phyloP scores from a whole-genome alignment of 306 rosid genomes.

The Bauhinia variegata region DNA sequence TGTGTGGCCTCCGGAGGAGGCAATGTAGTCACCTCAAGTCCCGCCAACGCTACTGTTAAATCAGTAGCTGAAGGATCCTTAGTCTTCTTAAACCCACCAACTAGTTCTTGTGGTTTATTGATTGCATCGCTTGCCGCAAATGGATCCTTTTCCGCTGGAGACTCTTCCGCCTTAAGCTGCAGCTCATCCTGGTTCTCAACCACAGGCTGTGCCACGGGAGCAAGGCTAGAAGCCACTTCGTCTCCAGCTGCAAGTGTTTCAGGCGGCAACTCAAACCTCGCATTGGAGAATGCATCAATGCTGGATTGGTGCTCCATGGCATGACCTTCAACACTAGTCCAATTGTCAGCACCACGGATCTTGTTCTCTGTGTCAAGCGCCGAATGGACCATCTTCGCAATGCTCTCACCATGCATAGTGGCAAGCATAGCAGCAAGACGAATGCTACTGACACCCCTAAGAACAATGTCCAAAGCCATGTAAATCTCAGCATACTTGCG shows the following conservation, averaged over 20 bases:
- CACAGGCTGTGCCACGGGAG: slow-evolving; percentile 50
- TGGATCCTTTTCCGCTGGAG: slow-evolving; percentile 69
- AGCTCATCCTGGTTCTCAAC: slow-evolving; percentile 57
- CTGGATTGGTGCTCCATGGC: slow-evolving; percentile 72
- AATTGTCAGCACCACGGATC: slow-evolving; percentile 86
- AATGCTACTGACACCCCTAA: slow-evolving; percentile 80
- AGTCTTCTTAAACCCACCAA: slow-evolving; percentile 80
- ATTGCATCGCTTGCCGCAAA: slow-evolving; percentile 93
- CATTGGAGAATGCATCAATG: slow-evolving; percentile 60
- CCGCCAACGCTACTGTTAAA: slow-evolving; percentile 73
- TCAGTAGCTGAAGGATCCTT: slow-evolving; percentile 80
- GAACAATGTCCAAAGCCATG: slow-evolving; percentile 94
- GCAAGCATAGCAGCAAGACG: slow-evolving; percentile 96
- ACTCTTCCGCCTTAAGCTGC: slow-evolving; percentile 59
- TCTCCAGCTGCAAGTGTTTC: slow-evolving; percentile 86
- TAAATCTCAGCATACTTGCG: slow-evolving; percentile 92
- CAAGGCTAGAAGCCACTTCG: slow-evolving; percentile 62
- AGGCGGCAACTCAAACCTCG: slow-evolving; percentile 68
- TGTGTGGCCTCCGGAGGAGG: slow-evolving; percentile 94
- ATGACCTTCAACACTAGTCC: slow-evolving; percentile 58
- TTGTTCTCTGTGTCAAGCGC: slow-evolving; percentile 79
- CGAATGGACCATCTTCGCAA: slow-evolving; percentile 95
- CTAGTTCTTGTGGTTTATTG: slow-evolving; percentile 75
- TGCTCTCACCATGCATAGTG: slow-evolving; percentile 84
- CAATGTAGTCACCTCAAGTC: slow-evolving; percentile 85